Percentiles rank a stretch among this genome's conserved stretches.
phyloP scores from a whole-genome alignment of 1,284 basidiomycete species.

The Ustilago trichophora region DNA sequence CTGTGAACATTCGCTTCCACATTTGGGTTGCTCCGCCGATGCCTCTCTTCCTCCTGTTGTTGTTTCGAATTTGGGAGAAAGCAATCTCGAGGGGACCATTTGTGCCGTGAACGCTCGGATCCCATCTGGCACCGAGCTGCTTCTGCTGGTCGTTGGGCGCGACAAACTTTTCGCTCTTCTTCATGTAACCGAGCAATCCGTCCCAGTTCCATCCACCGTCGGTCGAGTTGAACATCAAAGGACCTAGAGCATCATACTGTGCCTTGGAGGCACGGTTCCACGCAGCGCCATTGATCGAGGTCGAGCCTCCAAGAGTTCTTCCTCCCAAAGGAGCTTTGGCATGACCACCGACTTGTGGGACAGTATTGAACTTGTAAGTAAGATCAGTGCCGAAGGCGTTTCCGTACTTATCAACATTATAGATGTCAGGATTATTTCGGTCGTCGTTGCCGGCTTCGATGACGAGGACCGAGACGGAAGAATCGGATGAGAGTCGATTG shows the following conservation, averaged over 20 bases:
- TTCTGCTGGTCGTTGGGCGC: slow-evolving; percentile 71
- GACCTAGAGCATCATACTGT: slow-evolving; percentile 73
- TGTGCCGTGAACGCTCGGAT: slow-evolving; percentile 70
- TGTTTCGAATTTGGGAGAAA: slow-evolving; percentile 66
- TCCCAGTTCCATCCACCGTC: slow-evolving; percentile 72
- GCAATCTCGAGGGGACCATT: slow-evolving; percentile 72
- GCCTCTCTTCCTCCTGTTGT: neutral
- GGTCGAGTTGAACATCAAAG: slow-evolving; percentile 69
- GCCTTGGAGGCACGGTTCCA: slow-evolving; percentile 73
- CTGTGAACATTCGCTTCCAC: slow-evolving; percentile 71
- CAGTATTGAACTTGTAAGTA: slow-evolving; percentile 71
- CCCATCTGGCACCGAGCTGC: slow-evolving; percentile 70
- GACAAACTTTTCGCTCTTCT: slow-evolving; percentile 73
- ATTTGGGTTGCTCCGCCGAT: slow-evolving; percentile 31
- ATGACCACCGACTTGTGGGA: slow-evolving; percentile 59
- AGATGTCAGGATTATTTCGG: slow-evolving; percentile 32
- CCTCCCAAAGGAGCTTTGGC: slow-evolving; percentile 70
- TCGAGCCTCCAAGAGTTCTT: slow-evolving; percentile 73
- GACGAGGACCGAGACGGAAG: slow-evolving; percentile 54
- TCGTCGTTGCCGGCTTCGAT: slow-evolving; percentile 64
- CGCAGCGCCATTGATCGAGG: slow-evolving; percentile 73
- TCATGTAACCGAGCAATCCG: slow-evolving; percentile 71
- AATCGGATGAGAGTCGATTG: slow-evolving; percentile 58
- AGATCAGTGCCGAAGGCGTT: slow-evolving; percentile 70
- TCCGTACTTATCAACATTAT: slow-evolving; percentile 68